Conservation (phyloP, 805 yeast genomes). For the Jamesozyma jinghongensis region DNA sequence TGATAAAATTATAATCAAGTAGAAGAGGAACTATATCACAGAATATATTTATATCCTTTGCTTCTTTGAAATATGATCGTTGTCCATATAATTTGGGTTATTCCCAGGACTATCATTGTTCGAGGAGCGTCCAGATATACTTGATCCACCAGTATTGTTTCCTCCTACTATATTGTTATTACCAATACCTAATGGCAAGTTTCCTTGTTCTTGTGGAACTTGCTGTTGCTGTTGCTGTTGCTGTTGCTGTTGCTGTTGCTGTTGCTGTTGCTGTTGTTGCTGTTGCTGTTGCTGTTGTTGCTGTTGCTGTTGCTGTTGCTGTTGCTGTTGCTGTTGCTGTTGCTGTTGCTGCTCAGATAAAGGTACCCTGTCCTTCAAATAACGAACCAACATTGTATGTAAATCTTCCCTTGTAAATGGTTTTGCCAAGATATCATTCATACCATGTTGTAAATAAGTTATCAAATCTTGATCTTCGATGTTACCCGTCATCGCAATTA, state of each 20-base stretch:
- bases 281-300: too few relatives aligned
- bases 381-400: slow-evolving; percentile 67
- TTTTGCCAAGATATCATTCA: slow-evolving; percentile 86
- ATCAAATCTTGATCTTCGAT: slow-evolving; percentile 74
- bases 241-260: neutral
- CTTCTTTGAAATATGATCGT: slow-evolving; percentile 13
- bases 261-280: neutral
- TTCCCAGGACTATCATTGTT: too few relatives aligned
- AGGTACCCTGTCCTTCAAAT: slow-evolving; percentile 44
- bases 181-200: too few relatives aligned
- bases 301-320: neutral
- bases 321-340: too few relatives aligned
- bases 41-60: slow-evolving; percentile 8
- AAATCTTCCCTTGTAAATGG: slow-evolving; percentile 88
- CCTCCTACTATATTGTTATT: too few relatives aligned
- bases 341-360: slow-evolving; percentile 18
- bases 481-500: slow-evolving; percentile 91
- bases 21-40: too few relatives aligned
- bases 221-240: neutral
- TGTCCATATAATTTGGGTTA: slow-evolving; percentile 4
- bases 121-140: too few relatives aligned
- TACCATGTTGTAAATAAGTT: slow-evolving; percentile 75
- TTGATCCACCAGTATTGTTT: too few relatives aligned
- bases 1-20: too few relatives aligned
- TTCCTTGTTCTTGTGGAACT: neutral